Percentiles rank a stretch among this genome's conserved stretches.
These are phyloP conservation scores for Penicillium capsulatum DNA, from an alignment of 2,329 filamentous ascomycete species.

Conservation along the genomic window DNA sequence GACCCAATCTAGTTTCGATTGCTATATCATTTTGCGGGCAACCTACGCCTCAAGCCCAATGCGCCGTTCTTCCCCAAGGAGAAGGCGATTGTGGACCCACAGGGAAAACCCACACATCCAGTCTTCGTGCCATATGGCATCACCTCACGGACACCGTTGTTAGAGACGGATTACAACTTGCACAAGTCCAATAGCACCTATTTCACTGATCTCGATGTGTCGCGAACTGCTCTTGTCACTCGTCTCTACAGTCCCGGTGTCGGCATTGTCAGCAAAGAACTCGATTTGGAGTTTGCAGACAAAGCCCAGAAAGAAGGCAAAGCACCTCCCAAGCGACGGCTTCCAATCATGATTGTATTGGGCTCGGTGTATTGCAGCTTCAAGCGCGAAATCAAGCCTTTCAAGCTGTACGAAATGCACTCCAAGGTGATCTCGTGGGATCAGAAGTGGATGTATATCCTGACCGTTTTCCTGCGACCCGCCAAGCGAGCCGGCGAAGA, in stretches of 20 bases:
- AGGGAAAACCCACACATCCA: conserved; percentile 48
- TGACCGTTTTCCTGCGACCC: conserved; percentile 65
- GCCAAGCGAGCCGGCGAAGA: conserved; percentile 47
- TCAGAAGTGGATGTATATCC: conserved; percentile 73
- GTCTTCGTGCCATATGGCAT: conserved; percentile 71
- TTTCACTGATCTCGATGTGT: conserved; percentile 79
- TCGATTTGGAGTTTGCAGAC: conserved; percentile 50
- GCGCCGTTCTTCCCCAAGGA: conserved; percentile 44
- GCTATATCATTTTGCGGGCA: conserved; percentile 54
- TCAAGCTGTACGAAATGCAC: conserved; percentile 69
- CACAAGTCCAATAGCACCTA: conserved; percentile 84
- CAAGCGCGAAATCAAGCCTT: conserved; percentile 67
- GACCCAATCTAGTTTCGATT: conserved; percentile 50
- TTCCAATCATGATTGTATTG: conserved; percentile 60
- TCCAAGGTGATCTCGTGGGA: conserved; percentile 69
- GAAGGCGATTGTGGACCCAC: conserved; percentile 31
- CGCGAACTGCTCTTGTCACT: conserved; percentile 74
- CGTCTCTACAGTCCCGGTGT: conserved; percentile 61
- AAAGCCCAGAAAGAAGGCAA: conserved; percentile 50
- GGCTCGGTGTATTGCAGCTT: conserved; percentile 72
- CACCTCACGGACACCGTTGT: conserved; percentile 61
- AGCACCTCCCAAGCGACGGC: conserved; percentile 45
- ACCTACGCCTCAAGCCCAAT: conserved; percentile 50
- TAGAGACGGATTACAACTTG: conserved; percentile 82
- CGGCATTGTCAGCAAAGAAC: conserved; percentile 48